phyloP scores from a whole-genome alignment of 2,329 filamentous ascomycete species.

The Xylariaceae sp. region DNA sequence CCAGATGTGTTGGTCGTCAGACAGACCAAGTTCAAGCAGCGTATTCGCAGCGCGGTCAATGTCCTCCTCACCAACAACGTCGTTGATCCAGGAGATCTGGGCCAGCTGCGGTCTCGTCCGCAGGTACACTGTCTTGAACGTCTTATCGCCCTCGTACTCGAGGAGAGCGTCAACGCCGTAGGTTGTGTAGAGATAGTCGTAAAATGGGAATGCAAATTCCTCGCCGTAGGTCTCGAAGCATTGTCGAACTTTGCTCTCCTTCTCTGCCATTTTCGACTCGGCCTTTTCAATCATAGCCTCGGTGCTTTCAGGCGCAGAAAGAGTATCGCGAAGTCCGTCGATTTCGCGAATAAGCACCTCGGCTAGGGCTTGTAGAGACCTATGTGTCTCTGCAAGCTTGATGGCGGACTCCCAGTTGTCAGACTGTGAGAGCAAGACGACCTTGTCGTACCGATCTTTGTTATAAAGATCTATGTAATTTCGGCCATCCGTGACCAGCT shows the following conservation, averaged over 20 bases:
- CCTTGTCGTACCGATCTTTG: conserved; percentile 47
- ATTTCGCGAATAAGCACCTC: conserved; percentile 52
- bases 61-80: conserved; percentile 70
- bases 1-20: conserved; percentile 76
- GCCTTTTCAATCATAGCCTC: conserved; percentile 36
- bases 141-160: conserved; percentile 62
- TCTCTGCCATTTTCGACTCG: conserved; percentile 41
- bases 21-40: conserved; percentile 63
- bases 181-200: conserved; percentile 67
- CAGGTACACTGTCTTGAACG: conserved; percentile 72
- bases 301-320: conserved; percentile 31
- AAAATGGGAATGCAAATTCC: conserved; percentile 69
- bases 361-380: conserved; percentile 50
- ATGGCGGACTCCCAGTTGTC: conserved; percentile 55
- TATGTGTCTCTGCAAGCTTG: conserved; percentile 54
- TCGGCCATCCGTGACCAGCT: conserved; percentile 39
- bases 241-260: conserved; percentile 42
- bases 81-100: conserved; percentile 91
- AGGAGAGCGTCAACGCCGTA: conserved; percentile 64
- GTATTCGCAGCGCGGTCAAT: conserved; percentile 67
- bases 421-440: conserved; percentile 49
- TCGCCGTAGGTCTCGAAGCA: conserved; percentile 62
- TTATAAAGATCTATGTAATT: conserved; percentile 46
- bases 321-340: conserved; percentile 36
- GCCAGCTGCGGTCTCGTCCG: conserved; percentile 65